Evolutionary conservation across 148 eudicot species (phyloP), one percentile per base, ranked within the genome.

Genomic region (Fagopyrum esculentum): DNA sequence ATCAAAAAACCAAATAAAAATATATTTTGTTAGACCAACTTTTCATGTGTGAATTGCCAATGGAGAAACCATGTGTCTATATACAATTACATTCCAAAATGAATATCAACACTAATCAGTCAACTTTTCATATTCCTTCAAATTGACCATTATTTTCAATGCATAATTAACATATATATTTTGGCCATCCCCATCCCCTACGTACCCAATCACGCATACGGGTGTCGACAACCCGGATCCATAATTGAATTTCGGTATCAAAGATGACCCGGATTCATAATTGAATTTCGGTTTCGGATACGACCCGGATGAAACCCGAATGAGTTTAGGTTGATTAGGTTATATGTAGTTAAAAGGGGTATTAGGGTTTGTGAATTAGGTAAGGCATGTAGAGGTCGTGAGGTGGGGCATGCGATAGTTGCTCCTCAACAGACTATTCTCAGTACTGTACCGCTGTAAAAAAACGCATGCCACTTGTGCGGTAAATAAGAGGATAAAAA

Each of bases 381-480:
- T 66, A 35, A 40, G 17, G 9, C 70, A 66, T 40, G 70, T 66
- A 66, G 46, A 66, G 13, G n/a, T 35, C 43, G 70, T 66, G 70
- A 66, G 70, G 70, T 66, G 70, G 70, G 40, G 47, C 70, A 66
- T 40, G 70, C 70, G 43, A 66, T 66, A 35, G 70, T 66, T 66
- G 70, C 70, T 66, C 46, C 46, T 40, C 45, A 66, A 66, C 70
- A 66, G 19, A 66, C 46, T 66, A 44, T 29, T 40, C 70, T 40
- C 46, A 66, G 13, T 66, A 8, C 30, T 66, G 45, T 12, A 26
- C 9, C 29, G n/a, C 68, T 60, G 10, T 60, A 22, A 29, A 22
- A 22, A 26, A 59, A 17, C 64, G 5, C 9, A 17, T 6, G 12
- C 35, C 35, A 22, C 19, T 22, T 2, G 64, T 59, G 26, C 64